These are phyloP conservation scores for Starmerella sirachaensis DNA, from an alignment of 805 yeast species.

Conservation along the genomic window DNA sequence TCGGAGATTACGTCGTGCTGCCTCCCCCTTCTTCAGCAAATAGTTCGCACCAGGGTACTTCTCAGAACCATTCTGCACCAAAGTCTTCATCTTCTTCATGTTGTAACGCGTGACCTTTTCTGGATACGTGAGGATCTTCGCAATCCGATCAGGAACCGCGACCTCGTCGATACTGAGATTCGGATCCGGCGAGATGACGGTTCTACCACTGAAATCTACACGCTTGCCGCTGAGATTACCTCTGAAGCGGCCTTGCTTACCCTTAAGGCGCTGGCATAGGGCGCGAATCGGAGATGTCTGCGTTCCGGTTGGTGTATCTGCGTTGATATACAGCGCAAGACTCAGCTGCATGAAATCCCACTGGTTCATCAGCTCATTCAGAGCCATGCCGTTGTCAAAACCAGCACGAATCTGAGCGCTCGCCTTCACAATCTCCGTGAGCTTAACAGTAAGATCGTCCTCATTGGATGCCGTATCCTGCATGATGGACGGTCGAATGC, in stretches of 20 bases:
- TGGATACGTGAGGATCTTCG: slow-evolving; percentile 90
- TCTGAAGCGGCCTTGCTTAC: slow-evolving; percentile 97
- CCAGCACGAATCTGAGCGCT: slow-evolving; percentile 91
- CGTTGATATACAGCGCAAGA: slow-evolving; percentile 93
- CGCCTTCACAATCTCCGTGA: slow-evolving; percentile 95
- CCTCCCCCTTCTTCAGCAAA: slow-evolving; percentile 65
- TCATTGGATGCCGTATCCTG: slow-evolving; percentile 87
- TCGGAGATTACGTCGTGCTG: slow-evolving; percentile 62
- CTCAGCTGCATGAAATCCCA: slow-evolving; percentile 96
- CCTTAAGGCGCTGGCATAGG: slow-evolving; percentile 91
- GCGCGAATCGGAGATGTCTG: slow-evolving; percentile 76
- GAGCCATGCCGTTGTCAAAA: slow-evolving; percentile 84
- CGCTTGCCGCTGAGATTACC: slow-evolving; percentile 97
- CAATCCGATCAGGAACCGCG: slow-evolving; percentile 95
- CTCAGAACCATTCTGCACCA: slow-evolving; percentile 75
- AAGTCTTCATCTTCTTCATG: slow-evolving; percentile 56
- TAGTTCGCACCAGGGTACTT: slow-evolving; percentile 96
- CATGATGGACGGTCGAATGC: slow-evolving; percentile 97
- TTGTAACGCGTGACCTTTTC: slow-evolving; percentile 88
- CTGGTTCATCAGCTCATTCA: slow-evolving; percentile 91
- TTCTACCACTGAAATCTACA: slow-evolving; percentile 96
- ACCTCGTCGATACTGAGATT: slow-evolving; percentile 90
- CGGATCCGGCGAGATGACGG: slow-evolving; percentile 98
- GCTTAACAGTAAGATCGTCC: slow-evolving; percentile 90
- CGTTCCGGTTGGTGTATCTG: slow-evolving; percentile 69